Percentiles rank a stretch among this genome's conserved stretches.
Conservation (phyloP, 2,329 filamentous ascomycete genomes). For the Fusarium beomiforme region DNA sequence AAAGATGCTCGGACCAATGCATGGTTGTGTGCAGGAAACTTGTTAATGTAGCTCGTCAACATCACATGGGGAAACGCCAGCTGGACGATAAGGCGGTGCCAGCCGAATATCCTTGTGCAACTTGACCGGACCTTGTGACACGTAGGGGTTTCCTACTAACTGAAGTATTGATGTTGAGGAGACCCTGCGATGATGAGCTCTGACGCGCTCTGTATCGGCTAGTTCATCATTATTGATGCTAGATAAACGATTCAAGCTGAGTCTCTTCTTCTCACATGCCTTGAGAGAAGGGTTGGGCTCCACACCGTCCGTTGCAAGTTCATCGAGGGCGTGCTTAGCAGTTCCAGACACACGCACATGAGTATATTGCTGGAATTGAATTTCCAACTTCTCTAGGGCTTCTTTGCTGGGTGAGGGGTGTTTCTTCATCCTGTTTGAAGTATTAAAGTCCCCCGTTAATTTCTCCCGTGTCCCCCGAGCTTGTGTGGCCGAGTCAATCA, state of each 20-base stretch:
- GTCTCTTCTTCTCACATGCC: slow-evolving; percentile 45
- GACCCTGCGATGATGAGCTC: slow-evolving; percentile 13
- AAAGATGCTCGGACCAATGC: neutral
- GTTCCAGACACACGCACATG: slow-evolving; percentile 29
- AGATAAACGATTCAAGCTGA: slow-evolving; percentile 26
- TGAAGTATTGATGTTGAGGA: slow-evolving; percentile 28
- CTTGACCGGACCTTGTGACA: slow-evolving; percentile 28
- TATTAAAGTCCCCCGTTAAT: neutral
- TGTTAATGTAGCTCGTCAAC: slow-evolving; percentile 50
- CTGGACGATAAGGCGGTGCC: slow-evolving; percentile 39
- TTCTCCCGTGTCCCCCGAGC: slow-evolving; percentile 6
- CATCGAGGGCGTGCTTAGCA: slow-evolving; percentile 42
- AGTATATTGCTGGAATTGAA: slow-evolving; percentile 48
- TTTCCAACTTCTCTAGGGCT: slow-evolving; percentile 51
- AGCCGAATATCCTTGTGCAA: slow-evolving; percentile 41
- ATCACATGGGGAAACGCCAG: slow-evolving; percentile 40
- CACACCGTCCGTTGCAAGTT: slow-evolving; percentile 41
- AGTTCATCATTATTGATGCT: slow-evolving; percentile 28
- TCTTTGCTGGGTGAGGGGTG: slow-evolving; percentile 58
- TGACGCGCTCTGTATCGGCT: neutral
- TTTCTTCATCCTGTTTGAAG: slow-evolving; percentile 50
- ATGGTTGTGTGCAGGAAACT: no score
- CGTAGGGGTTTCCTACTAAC: slow-evolving; percentile 5
- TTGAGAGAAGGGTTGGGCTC: slow-evolving; percentile 26
- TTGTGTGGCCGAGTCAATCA: slow-evolving; percentile 17